A percentile compares a stretch with the other conserved stretches of the same genome.
These are phyloP conservation scores for Murraya koenigii DNA, from an alignment of 345 rosid genomes.

Conservation along the genomic window DNA sequence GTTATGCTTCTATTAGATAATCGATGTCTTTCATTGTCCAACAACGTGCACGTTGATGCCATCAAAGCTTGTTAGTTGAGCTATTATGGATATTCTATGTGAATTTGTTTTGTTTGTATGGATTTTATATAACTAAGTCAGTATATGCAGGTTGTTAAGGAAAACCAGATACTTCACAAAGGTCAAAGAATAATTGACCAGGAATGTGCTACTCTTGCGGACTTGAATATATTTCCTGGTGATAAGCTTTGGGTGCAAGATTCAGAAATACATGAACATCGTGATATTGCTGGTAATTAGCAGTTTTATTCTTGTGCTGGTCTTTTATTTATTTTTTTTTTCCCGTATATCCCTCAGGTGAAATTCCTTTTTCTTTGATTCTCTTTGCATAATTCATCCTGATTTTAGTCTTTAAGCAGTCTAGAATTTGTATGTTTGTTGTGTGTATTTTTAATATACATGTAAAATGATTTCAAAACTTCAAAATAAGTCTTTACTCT, in stretches of 20 bases:
- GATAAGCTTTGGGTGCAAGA: conserved; percentile 98
- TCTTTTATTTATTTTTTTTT: neutral
- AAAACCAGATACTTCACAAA: conserved; percentile 89
- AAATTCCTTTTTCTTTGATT: neutral
- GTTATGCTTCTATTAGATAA: neutral
- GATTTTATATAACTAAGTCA: neutral
- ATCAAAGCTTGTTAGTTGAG: conserved; percentile 3
- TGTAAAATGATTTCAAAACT: too few species aligned
- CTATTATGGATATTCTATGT: neutral
- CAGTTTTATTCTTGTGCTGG: neutral
- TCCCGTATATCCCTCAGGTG: neutral
- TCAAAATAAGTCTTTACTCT: too few species aligned
- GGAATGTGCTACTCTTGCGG: conserved; percentile 95
- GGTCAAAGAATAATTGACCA: conserved; percentile 73
- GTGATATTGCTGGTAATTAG: conserved; percentile 91
- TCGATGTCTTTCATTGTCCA: neutral
- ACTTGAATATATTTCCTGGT: conserved; percentile 89
- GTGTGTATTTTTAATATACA: too few species aligned
- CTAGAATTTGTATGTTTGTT: neutral
- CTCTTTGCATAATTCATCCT: neutral
- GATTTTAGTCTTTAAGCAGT: neutral
- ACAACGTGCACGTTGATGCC: neutral
- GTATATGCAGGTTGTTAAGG: conserved; percentile 78
- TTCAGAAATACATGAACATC: conserved; percentile 87
- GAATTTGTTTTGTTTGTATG: neutral